Evolutionary conservation across 257 asterid species (phyloP).

Genomic region (Salvia hispanica): DNA sequence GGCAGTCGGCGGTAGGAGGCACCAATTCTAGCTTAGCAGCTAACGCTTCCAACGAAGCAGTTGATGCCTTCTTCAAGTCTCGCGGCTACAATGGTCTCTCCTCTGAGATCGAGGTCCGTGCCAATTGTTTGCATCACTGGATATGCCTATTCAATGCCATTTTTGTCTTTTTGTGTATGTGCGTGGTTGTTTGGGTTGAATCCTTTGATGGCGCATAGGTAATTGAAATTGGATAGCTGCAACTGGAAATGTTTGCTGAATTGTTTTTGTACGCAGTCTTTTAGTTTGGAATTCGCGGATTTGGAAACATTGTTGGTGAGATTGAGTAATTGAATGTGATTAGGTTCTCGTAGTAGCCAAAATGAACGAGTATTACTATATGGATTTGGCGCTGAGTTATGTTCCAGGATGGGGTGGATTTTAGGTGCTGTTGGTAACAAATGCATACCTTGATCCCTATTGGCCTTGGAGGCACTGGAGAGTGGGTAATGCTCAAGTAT

Average conservation of each 20-base stretch:
- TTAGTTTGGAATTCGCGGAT: conserved; percentile 23
- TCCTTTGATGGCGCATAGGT: conserved; percentile 19
- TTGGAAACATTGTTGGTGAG: conserved; percentile 21
- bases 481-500: background rate
- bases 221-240: conserved; percentile 24
- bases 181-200: conserved; percentile 22
- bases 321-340: conserved; percentile 21
- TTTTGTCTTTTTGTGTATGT: conserved; percentile 2
- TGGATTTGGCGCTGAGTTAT: background rate
- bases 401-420: conserved; percentile 10
- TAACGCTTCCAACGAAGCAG: conserved; percentile 70
- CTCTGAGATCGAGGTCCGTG: conserved; percentile 93
- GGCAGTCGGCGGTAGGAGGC: conserved; percentile 84
- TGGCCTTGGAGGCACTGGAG: conserved; percentile 3
- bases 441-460: background rate
- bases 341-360: conserved; percentile 11
- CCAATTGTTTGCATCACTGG: background rate
- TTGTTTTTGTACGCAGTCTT: conserved; percentile 17
- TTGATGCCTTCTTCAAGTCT: conserved; percentile 80
- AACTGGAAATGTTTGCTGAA: conserved; percentile 9
- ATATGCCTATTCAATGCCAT: conserved; percentile 23
- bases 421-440: background rate
- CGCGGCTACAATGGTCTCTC: conserved; percentile 77
- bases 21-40: conserved; percentile 44
- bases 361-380: conserved; percentile 2